Base-by-base conservation (phyloP, 2,329 filamentous ascomycete genomes). In the Talaromyces islandicus region DNA sequence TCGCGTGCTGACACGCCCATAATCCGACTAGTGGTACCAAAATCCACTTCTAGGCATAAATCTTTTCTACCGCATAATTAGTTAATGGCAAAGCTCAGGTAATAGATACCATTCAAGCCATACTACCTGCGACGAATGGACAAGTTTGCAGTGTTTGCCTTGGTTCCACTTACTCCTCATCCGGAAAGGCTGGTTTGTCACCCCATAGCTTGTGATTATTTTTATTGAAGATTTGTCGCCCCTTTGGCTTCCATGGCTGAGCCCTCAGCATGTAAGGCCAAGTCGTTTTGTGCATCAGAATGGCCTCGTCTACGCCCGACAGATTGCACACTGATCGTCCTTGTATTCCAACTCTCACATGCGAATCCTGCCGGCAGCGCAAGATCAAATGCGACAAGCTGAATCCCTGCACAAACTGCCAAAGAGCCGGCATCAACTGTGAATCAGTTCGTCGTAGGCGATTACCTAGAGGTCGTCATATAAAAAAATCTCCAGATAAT, bases 381-480 rank as follows among this genome's bases (percentile, higher is more conserved):
- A 67, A 67, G 48, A 46, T 64, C 43, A 65, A 64, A 53, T 65
- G 64, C 53, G 65, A 66, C 54, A 65, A 63, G 50, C 57, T 63
- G 30, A 60, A 60, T 35, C 65, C 64, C 5, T 67, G 64, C 53
- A 65, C 60, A n/a, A 65, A 64, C 25, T 67, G 64, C 38, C 52
- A 54, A 21, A 52, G 55, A 14, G 46, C 56, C 7, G 64, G 64
- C 12, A 56, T 63, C 3, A 50, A 60, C 9, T 65, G 64, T 57
- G 53, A 64, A 4, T 57, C 64, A 2, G 55, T 66, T 3, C 57
- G 60, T 19, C 63, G 66, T 14, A 56, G 43, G 25, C 60, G 64
- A 38, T 56, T 64, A 2, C 64, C 66, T 11, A 56, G 65, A 19
- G 66, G 64, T 6, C 60, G 63, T 12, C 57, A 66, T 56, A 64